A percentile compares a stretch with the other conserved stretches of the same genome.
Evolutionary conservation across 169 alveolate species (phyloP).

Genomic region (Plasmodium adleri): DNA sequence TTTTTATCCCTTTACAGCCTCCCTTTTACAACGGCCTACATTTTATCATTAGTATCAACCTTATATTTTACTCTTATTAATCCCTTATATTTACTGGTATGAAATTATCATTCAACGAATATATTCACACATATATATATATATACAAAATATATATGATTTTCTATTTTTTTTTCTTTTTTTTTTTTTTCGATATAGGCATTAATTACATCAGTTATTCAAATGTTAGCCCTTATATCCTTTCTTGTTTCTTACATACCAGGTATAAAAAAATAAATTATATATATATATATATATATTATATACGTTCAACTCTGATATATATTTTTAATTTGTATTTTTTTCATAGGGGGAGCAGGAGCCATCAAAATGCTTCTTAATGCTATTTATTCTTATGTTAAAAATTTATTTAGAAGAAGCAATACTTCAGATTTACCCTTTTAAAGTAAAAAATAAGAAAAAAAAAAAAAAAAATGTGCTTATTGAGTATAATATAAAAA

Average conservation of each 20-base stretch:
- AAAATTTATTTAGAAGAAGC: conserved; percentile 34
- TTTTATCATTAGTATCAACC: conserved; percentile 53
- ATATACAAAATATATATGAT: background rate
- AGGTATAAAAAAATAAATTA: conserved; percentile 15
- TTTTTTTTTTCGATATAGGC: conserved; percentile 13
- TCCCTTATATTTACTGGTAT: conserved; percentile 63
- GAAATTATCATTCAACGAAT: background rate
- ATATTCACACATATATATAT: background rate
- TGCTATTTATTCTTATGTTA: conserved; percentile 36
- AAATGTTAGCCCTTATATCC: conserved; percentile 70
- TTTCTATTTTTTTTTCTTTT: background rate
- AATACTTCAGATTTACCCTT: conserved; percentile 75
- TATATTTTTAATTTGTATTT: background rate
- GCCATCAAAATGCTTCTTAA: conserved; percentile 54
- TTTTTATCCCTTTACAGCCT: conserved; percentile 22
- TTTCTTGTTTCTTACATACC: conserved; percentile 72
- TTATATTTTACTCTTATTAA: conserved; percentile 57
- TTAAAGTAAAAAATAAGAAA: conserved; percentile 1
- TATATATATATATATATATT: background rate
- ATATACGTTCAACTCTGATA: background rate
- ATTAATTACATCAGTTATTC: conserved; percentile 62
- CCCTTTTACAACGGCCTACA: conserved; percentile 71
- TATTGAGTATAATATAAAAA: too few species aligned
- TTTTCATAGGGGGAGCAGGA: conserved; percentile 39
- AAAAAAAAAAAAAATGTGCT: too few species aligned